Percentiles rank a stretch among this genome's conserved stretches.
Conservation (phyloP, 1,284 basidiomycete species). For the Microstroma glucosiphilum region DNA sequence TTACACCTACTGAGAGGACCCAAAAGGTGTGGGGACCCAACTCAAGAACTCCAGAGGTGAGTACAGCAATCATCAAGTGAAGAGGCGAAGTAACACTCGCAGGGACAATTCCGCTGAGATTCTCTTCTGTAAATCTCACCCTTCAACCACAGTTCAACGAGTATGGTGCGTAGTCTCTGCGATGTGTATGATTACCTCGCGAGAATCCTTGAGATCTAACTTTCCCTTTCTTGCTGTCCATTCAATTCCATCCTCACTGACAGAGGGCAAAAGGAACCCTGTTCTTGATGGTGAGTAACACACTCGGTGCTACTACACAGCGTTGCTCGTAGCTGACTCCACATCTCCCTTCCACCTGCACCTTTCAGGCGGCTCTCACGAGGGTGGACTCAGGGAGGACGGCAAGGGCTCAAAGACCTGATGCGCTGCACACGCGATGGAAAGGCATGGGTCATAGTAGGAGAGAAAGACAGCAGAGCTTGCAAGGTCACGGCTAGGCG, state of each 20-base stretch:
- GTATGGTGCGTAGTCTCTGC: too few species aligned
- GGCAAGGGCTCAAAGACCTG: conserved; percentile 15
- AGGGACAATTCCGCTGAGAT: too few species aligned
- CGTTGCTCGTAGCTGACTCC: too few species aligned
- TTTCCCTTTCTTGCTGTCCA: too few species aligned
- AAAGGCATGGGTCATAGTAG: background rate
- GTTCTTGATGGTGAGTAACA: conserved; percentile 15
- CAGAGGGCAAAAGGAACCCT: conserved; percentile 28
- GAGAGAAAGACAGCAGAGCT: background rate
- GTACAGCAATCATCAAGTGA: background rate
- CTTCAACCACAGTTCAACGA: too few species aligned
- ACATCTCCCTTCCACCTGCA: too few species aligned
- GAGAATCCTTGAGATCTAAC: too few species aligned
- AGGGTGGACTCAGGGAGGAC: conserved; percentile 20
- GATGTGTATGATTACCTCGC: too few species aligned
- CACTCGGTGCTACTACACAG: too few species aligned
- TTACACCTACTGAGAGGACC: conserved; percentile 23
- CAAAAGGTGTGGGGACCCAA: conserved; percentile 24
- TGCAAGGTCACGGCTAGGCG: background rate
- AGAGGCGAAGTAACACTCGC: too few species aligned
- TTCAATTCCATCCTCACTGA: too few species aligned
- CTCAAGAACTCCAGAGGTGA: background rate
- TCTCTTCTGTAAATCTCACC: too few species aligned
- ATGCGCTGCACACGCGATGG: background rate
- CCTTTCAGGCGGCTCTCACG: conserved; percentile 19